Conservation (phyloP, 805 yeast species). For the Nakazawaea wickerhamii region DNA sequence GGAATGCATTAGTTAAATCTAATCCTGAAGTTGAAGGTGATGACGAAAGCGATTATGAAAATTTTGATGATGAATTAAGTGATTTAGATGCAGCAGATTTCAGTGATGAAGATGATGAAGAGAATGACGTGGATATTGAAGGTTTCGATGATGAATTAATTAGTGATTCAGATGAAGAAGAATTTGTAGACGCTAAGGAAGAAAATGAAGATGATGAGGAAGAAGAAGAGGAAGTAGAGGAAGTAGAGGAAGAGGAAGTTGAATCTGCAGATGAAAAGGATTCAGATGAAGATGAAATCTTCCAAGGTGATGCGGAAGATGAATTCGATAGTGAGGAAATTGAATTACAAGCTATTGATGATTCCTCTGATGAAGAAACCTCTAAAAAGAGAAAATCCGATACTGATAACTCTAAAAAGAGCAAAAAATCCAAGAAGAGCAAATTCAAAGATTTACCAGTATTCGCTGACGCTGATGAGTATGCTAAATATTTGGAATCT, state of each 20-base stretch:
- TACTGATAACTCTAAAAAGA: conserved; percentile 19
- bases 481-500: conserved; percentile 64
- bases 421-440: conserved; percentile 39
- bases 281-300: conserved; percentile 17
- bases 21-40: conserved; percentile 54
- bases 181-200: conserved; percentile 30
- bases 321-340: conserved; percentile 26
- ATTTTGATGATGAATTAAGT: conserved; percentile 33
- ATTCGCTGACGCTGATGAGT: conserved; percentile 87
- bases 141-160: conserved; percentile 24
- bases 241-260: conserved; percentile 31
- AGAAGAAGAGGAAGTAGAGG: conserved; percentile 32
- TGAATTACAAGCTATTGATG: conserved; percentile 22
- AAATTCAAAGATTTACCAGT: conserved; percentile 68
- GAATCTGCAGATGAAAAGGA: conserved; percentile 23
- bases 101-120: conserved; percentile 28
- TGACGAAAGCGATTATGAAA: conserved; percentile 30
- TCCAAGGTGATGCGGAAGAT: conserved; percentile 17
- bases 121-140: conserved; percentile 19
- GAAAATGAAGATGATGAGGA: conserved; percentile 31
- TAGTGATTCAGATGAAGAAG: conserved; percentile 23
- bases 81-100: conserved; percentile 27
- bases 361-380: conserved; percentile 22
- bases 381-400: conserved; percentile 18
- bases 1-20: conserved; percentile 56